Conservation (phyloP, 177 flowering plant species). For the Vitis hybrid region DNA sequence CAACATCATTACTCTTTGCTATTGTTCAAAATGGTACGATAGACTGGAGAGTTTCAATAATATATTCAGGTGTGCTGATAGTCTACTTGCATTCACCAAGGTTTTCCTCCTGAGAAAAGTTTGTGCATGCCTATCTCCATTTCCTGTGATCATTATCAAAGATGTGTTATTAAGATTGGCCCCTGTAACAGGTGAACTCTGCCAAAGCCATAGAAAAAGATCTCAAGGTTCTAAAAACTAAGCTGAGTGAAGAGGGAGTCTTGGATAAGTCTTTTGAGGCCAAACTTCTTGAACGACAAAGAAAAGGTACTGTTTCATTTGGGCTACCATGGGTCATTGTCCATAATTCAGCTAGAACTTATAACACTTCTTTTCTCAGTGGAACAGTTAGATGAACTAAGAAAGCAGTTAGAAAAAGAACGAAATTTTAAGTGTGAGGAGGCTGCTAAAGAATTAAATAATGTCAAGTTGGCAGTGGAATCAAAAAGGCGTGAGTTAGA, state of each 20-base stretch:
- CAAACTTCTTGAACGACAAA: slow-evolving; percentile 65
- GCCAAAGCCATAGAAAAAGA: slow-evolving; percentile 83
- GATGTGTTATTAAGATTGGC: not conserved
- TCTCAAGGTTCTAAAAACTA: slow-evolving; percentile 60
- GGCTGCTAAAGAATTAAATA: slow-evolving; percentile 48
- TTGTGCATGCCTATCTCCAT: not conserved
- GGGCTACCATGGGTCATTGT: not conserved
- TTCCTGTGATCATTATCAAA: not conserved
- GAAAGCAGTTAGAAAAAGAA: slow-evolving; percentile 60
- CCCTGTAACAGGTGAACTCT: slow-evolving; percentile 50
- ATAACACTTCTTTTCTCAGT: slow-evolving; percentile 28
- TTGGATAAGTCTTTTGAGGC: slow-evolving; percentile 70
- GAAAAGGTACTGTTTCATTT: slow-evolving; percentile 54
- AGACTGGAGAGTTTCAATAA: too few relatives aligned
- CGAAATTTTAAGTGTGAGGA: slow-evolving; percentile 50
- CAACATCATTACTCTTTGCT: too few relatives aligned
- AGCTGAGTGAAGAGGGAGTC: slow-evolving; percentile 59
- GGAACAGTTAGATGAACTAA: slow-evolving; percentile 56
- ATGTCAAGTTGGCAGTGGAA: slow-evolving; percentile 59
- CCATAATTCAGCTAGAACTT: not conserved
- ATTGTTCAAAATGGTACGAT: too few relatives aligned
- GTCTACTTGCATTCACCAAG: not conserved
- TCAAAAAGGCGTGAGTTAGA: slow-evolving; percentile 49
- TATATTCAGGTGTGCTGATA: too few relatives aligned
- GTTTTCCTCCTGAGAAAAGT: not conserved